phyloP scores from a whole-genome alignment of 2,329 filamentous ascomycete genomes.

The Neurospora sp. region DNA sequence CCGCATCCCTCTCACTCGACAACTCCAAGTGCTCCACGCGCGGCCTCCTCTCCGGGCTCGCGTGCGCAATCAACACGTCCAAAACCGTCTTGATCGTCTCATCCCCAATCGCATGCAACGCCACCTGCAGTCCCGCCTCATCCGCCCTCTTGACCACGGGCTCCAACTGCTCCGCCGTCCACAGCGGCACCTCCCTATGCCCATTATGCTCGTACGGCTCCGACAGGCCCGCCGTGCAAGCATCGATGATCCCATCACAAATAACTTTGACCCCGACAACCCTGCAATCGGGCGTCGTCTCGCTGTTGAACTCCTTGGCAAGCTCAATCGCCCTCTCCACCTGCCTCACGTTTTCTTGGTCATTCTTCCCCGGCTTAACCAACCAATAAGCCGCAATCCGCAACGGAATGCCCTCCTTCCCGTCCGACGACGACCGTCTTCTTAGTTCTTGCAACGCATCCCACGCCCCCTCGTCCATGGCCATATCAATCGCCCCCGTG shows the following conservation, averaged over 20 bases:
- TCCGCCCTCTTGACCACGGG: constrained; percentile 45
- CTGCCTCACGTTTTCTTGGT: constrained; percentile 35
- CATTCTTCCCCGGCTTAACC: constrained; percentile 34
- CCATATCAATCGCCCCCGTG: constrained; percentile 48
- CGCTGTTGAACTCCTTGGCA: constrained; percentile 30
- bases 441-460: constrained; percentile 34
- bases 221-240: constrained; percentile 50
- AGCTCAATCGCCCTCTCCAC: constrained; percentile 41
- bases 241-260: constrained; percentile 54
- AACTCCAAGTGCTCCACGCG: constrained; percentile 58
- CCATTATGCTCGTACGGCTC: constrained; percentile 46
- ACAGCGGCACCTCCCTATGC: constrained; percentile 39
- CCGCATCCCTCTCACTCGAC: constrained; percentile 42
- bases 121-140: constrained; percentile 45
- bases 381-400: constrained; percentile 48
- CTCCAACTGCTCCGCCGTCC: constrained; percentile 40
- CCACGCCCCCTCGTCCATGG: constrained; percentile 47
- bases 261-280: constrained; percentile 56
- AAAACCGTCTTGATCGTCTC: constrained; percentile 46
- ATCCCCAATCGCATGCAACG: constrained; percentile 57
- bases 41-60: constrained; percentile 38
- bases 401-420: constrained; percentile 26
- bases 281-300: constrained; percentile 35
- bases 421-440: constrained; percentile 19
- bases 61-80: constrained; percentile 38